Evolutionary conservation across 2,329 filamentous ascomycete species (phyloP).

Genomic region (Sphaerulina populicola): DNA sequence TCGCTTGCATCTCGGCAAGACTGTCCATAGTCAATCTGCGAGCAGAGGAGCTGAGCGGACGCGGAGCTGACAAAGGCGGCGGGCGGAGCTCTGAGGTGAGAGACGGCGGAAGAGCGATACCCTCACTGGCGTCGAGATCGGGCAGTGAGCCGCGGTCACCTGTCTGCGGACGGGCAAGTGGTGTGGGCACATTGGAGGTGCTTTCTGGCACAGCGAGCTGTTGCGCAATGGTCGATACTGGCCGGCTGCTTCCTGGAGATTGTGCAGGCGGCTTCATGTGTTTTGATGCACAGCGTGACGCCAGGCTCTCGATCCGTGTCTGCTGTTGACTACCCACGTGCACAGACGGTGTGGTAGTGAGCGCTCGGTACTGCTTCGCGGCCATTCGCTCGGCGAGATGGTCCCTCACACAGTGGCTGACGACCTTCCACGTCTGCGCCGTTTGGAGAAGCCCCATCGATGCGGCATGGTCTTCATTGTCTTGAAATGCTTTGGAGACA

Average conservation of each 20-base stretch:
- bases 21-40: slow-evolving; percentile 20
- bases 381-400: slow-evolving; percentile 38
- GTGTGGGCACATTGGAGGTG: slow-evolving; percentile 48
- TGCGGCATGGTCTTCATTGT: slow-evolving; percentile 11
- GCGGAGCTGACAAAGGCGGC: neutral
- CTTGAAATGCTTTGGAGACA: slow-evolving; percentile 16
- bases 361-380: slow-evolving; percentile 9
- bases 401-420: slow-evolving; percentile 44
- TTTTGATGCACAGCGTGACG: slow-evolving; percentile 13
- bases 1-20: slow-evolving; percentile 22
- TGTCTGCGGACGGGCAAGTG: slow-evolving; percentile 39
- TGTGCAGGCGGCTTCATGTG: slow-evolving; percentile 17
- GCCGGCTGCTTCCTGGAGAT: slow-evolving; percentile 17
- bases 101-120: slow-evolving; percentile 24
- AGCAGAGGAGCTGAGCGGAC: slow-evolving; percentile 1
- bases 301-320: slow-evolving; percentile 17
- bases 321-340: neutral
- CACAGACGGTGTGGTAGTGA: slow-evolving; percentile 5
- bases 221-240: slow-evolving; percentile 21
- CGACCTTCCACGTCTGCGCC: slow-evolving; percentile 53
- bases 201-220: slow-evolving; percentile 33
- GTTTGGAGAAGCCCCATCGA: slow-evolving; percentile 39
- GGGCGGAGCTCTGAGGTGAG: slow-evolving; percentile 13
- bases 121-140: slow-evolving; percentile 21
- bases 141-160: slow-evolving; percentile 30